Evolutionary conservation across 306 rosid species (phyloP), one percentile per base, ranked within the genome.

Genomic region (Quercus variabilis): DNA sequence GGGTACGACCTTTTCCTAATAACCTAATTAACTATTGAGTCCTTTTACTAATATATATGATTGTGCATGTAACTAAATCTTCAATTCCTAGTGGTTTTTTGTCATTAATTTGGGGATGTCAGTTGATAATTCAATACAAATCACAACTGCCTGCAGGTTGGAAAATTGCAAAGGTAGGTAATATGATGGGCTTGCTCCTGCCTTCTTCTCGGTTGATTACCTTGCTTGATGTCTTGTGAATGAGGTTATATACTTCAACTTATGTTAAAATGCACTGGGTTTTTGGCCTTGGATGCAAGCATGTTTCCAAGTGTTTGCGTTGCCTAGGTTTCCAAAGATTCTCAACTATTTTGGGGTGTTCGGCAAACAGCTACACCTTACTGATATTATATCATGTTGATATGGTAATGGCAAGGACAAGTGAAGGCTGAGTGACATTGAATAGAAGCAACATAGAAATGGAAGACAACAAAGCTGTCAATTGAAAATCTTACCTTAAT

Each of bases 401-500:
- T 13, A 63, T 25, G 69, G 5, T 2, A 25, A 26, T 28, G 1
- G 9, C 69, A 62, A 17, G 38, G 20, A 26, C 18, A 62, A 14
- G 38, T 25, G 19, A 62, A 28, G 69, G 65, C 65, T 4, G 6
- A 2, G 28, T 59, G 31, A 59, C 65, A 10, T 59, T 73, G 69
- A 67, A 63, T 59, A 62, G 57, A 71, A 69, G 46, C 23, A 78
- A 49, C 18, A 59, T 59, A 21, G 35, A 18, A 18, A 20, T 38
- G 54, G 41, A 78, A 46, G 28, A 65, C 26, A 81, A 80, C 68
- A 74, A 25, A 71, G 21, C 26, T 33, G 33, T 63, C 25, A 26
- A 25, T 43, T 77, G 68, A 74, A 80, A 72, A n/a, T 55, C 69
- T 77, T 65, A 87, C 98, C 95, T 90, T 69, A 79, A 89, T 89